These are phyloP conservation scores for Lipomyces kockii DNA, from an alignment of 805 yeast genomes.

Conservation along the genomic window DNA sequence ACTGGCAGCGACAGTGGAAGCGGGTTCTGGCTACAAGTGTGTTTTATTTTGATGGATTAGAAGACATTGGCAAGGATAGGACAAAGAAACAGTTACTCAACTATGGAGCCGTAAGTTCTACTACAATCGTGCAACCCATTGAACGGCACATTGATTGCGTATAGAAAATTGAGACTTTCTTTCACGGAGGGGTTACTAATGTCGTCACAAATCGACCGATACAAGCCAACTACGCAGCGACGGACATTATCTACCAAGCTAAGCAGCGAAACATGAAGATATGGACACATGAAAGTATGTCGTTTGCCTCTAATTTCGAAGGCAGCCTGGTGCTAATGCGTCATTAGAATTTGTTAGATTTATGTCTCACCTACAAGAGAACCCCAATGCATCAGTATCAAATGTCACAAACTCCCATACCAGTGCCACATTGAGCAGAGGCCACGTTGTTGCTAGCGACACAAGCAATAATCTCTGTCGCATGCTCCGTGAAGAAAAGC, in stretches of 20 bases:
- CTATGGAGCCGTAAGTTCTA: conserved; percentile 44
- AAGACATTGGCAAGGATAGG: conserved; percentile 40
- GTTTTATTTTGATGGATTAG: conserved; percentile 63
- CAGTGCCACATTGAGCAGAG: not conserved
- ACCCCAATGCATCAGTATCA: conserved; percentile 12
- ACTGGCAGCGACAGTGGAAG: conserved; percentile 71
- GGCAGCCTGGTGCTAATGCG: not conserved
- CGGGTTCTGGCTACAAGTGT: conserved; percentile 61
- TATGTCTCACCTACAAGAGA: conserved; percentile 25
- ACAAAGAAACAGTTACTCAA: conserved; percentile 40
- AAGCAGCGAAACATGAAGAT: conserved; percentile 67
- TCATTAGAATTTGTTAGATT: conserved; percentile 27
- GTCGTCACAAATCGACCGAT: conserved; percentile 71
- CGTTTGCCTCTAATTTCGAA: not conserved
- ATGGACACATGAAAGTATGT: conserved; percentile 74
- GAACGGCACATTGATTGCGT: conserved; percentile 50
- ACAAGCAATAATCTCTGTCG: conserved; percentile 48
- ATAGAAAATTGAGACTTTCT: conserved; percentile 58
- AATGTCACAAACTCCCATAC: not conserved
- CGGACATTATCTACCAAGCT: conserved; percentile 72
- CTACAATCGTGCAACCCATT: conserved; percentile 30
- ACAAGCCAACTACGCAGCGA: conserved; percentile 49
- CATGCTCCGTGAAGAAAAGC: conserved; percentile 79
- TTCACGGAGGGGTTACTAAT: conserved; percentile 68
- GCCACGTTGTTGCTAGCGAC: conserved; percentile 16